Conservation (phyloP, 2,329 filamentous ascomycete species). For the Fonsecaea erecta region DNA sequence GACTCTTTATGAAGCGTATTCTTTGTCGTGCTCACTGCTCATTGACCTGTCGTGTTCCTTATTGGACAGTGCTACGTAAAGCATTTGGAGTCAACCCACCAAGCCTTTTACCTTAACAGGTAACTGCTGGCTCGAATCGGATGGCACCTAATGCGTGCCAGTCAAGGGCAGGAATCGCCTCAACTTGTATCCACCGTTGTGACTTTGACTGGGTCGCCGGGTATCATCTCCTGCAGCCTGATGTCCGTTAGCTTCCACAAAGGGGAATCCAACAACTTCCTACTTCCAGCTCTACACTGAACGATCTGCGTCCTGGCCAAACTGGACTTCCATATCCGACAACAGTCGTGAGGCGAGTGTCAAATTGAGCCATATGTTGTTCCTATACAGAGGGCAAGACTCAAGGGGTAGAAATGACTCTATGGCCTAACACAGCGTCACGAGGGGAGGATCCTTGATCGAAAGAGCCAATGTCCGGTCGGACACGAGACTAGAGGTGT, state of each 20-base stretch:
- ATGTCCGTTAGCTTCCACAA: neutral
- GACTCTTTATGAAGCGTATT: neutral
- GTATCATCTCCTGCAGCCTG: constrained; percentile 13
- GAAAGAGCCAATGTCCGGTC: neutral
- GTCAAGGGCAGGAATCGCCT: neutral
- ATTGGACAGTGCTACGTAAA: neutral
- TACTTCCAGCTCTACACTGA: neutral
- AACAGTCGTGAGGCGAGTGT: neutral
- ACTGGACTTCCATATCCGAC: neutral
- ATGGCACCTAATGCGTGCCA: neutral
- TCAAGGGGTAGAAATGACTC: too few relatives aligned
- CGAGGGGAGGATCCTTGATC: neutral
- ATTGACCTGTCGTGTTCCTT: constrained; percentile 1
- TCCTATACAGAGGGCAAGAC: neutral
- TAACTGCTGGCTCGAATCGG: constrained; percentile 12
- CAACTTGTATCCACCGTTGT: neutral
- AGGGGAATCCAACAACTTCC: neutral
- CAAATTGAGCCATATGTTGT: neutral
- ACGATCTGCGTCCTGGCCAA: neutral
- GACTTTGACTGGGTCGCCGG: neutral
- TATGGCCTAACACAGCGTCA: neutral
- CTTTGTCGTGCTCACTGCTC: neutral
- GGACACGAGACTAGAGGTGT: neutral
- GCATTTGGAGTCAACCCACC: neutral
- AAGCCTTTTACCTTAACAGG: constrained; percentile 18